Evolutionary conservation across 2,329 filamentous ascomycete genomes (phyloP), one percentile per base, ranked within the genome.

Genomic region (Colletotrichum lentis): DNA sequence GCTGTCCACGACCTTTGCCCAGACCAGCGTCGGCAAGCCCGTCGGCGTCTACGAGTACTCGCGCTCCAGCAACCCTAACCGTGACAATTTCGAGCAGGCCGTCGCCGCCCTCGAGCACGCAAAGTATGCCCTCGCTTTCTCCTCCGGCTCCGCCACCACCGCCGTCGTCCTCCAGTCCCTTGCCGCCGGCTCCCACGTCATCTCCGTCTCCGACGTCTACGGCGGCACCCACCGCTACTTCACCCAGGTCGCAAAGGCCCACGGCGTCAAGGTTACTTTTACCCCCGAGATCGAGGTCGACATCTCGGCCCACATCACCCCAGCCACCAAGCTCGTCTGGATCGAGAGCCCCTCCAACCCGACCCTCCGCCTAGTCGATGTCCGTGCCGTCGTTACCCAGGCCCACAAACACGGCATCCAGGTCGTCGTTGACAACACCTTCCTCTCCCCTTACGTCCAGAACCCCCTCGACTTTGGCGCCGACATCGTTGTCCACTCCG

Each of bases 381-480:
- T 99, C 77, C 86, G 92, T 74, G 90, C 92, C 61, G 91, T 99
- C 47, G 91, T 92, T 35, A 88, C 88, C 35, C 86, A 91, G 63
- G 96, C 96, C 20, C 96, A 98, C 80, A 85, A 90, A 74, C 92
- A 93, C 76, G 95, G 94, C 70, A 93, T 98, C 75, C 85, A 93
- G 77, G 96, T 99, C 50, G 96, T 99, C n/a, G 96, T 99, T 49
- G 96, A 99, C 84, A 99, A 99, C 84, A 99, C 96, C 22, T 99
- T 99, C 85, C 85, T 98, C 77, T 95, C 91, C 70, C 96, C 96
- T 39, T 99, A 98, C 79, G 87, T 99, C 55, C 96, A 99, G 82
- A 98, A 97, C 81, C 96, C 96, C 3, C 88, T 99, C 64, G 91
- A 96, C 77, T 93, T 95, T 77, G 96, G 96, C 73, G 96, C 96